Evolutionary conservation across 495 filamentous ascomycete genomes (phyloP).

Genomic region (Penicillium samsonianum): DNA sequence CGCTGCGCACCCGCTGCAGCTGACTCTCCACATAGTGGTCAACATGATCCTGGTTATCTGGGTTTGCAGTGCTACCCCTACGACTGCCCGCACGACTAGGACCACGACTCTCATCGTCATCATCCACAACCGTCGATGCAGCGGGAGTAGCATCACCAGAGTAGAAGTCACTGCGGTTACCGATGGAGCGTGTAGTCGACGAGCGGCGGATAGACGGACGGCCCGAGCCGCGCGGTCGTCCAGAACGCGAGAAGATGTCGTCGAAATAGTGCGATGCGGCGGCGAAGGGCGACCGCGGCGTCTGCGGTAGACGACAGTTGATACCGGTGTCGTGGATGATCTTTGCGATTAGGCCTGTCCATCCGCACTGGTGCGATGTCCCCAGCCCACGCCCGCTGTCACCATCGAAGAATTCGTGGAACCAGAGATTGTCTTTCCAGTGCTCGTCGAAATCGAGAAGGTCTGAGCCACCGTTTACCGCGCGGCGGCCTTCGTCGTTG

Average conservation of each 20-base stretch:
- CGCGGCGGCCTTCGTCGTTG: conserved; percentile 79
- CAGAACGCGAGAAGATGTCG: conserved; percentile 68
- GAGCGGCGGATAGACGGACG: conserved; percentile 68
- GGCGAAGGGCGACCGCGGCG: conserved; percentile 78
- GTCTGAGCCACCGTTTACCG: conserved; percentile 80
- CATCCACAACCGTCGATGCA: conserved; percentile 24
- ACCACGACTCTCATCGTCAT: conserved; percentile 33
- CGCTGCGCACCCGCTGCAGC: conserved; percentile 61
- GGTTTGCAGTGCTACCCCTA: conserved; percentile 28
- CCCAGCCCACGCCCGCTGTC: conserved; percentile 87
- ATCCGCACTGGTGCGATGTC: conserved; percentile 93
- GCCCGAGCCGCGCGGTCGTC: conserved; percentile 39
- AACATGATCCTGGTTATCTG: conserved; percentile 63
- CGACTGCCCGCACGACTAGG: conserved; percentile 33
- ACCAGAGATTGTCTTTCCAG: conserved; percentile 94
- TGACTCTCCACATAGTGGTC: conserved; percentile 71
- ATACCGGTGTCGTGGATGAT: conserved; percentile 96
- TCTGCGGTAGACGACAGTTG: conserved; percentile 90
- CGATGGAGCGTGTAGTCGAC: conserved; percentile 83
- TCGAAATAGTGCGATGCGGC: conserved; percentile 94
- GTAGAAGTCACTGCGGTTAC: conserved; percentile 78
- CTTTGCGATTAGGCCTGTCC: conserved; percentile 95
- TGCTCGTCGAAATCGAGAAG: conserved; percentile 84
- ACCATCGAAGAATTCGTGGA: conserved; percentile 96
- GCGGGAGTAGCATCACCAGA: conserved; percentile 34